phyloP scores from a whole-genome alignment of 495 filamentous ascomycete genomes.

The Melanomma pulvis-pyrius region DNA sequence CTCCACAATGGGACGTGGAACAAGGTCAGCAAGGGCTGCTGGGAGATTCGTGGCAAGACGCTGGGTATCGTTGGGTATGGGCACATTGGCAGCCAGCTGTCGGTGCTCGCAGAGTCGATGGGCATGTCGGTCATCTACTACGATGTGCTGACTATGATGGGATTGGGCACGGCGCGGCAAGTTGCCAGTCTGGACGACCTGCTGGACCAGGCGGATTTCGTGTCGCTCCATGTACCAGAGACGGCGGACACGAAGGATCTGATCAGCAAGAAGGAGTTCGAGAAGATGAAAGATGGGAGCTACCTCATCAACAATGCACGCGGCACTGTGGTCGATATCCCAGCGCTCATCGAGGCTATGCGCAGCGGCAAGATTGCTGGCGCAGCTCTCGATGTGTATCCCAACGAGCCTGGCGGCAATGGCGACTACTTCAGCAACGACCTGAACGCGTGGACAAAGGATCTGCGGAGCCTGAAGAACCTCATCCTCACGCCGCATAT shows the following conservation, averaged over 20 bases:
- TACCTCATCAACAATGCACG: slow-evolving; percentile 97
- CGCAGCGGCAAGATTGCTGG: slow-evolving; percentile 86
- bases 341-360: slow-evolving; percentile 86
- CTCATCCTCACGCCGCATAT: slow-evolving; percentile 96
- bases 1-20: slow-evolving; percentile 97
- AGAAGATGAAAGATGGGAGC: slow-evolving; percentile 86
- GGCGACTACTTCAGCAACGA: slow-evolving; percentile 88
- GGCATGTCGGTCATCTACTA: slow-evolving; percentile 97
- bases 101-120: slow-evolving; percentile 94
- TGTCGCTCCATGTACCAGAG: slow-evolving; percentile 94
- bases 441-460: slow-evolving; percentile 86
- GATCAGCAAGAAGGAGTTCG: slow-evolving; percentile 75
- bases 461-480: slow-evolving; percentile 84
- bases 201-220: slow-evolving; percentile 80
- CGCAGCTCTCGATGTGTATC: slow-evolving; percentile 94
- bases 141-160: slow-evolving; percentile 91
- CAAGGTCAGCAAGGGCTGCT: slow-evolving; percentile 93
- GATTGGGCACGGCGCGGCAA: slow-evolving; percentile 82
- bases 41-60: slow-evolving; percentile 98
- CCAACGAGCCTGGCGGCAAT: slow-evolving; percentile 88
- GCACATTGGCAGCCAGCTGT: slow-evolving; percentile 95
- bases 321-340: slow-evolving; percentile 92
- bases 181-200: slow-evolving; percentile 75
- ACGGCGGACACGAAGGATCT: slow-evolving; percentile 87
- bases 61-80: slow-evolving; percentile 97